Evolutionary conservation across 768 basidiomycete genomes (phyloP), one percentile per base, ranked within the genome.

Genomic region (Leccinum variicolor): DNA sequence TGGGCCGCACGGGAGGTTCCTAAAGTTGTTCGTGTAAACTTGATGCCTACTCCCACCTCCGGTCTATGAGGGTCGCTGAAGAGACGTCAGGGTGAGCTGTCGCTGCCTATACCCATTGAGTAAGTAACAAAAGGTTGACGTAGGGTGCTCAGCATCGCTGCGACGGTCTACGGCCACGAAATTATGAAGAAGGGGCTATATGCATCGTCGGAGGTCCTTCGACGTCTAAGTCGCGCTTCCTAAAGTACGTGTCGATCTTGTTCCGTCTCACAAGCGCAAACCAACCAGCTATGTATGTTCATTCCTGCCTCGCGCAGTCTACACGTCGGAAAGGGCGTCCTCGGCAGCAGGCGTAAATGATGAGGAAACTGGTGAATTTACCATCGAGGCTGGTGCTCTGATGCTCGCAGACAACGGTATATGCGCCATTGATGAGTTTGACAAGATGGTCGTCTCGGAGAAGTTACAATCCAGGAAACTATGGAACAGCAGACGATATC

Each of bases 381-480:
- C 97, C 0, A 98, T 98, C 67, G 97, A 99, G 76, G 97, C 97
- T 21, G 97, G 97, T 50, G 96, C 97, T 4, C 82, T 99, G 63
- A 98, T 99, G 97, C 83, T 99, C 4, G 97, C 97, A 6, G 97
- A 99, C 76, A 98, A 98, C 65, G 97, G 96, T 8, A 98, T 98
- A 70, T 99, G 97, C 69, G 95, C 95, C n/a, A 99, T 99, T 66
- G 97, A 98, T 76, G 97, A 98, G 74, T 99, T 99, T 68, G 97
- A 99, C 83, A 99, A 99, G 75, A 99, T 99, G 97, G 95, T 98
- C 71, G 86, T 98, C 52, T 87, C 92, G 0, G 97, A 98, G 72
- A 98, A 72, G 94, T 98, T 43, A 96, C 97, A 34, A 98, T 99
- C 66, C 97, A 99, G 79, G 96, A 98, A 80, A 95, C 96, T 7